Percentiles rank a stretch among this genome's conserved stretches.
phyloP scores from a whole-genome alignment of 139 green algal genomes.

The Axilococcus clingmanii region DNA sequence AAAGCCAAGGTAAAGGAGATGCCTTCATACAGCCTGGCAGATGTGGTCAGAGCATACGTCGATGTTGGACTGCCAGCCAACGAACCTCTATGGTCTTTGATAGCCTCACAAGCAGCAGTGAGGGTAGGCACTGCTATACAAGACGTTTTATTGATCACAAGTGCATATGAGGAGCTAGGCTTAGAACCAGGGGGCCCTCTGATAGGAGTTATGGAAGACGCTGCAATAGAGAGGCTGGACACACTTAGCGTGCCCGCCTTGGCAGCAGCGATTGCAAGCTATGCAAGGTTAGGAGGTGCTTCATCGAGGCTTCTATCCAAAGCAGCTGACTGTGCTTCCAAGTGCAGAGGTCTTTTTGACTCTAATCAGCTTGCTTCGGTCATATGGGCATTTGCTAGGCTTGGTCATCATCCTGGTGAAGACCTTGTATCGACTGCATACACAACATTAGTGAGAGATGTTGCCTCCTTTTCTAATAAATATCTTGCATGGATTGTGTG shows the following conservation, averaged over 20 bases:
- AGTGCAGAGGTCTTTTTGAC: conserved; percentile 1
- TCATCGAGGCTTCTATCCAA: conserved; percentile 10
- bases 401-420: conserved; percentile 11
- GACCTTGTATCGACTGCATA: too few species aligned
- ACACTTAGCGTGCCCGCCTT: conserved; percentile 11
- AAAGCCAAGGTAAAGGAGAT: too few species aligned
- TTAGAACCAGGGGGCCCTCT: conserved; percentile 18
- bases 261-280: conserved; percentile 13
- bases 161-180: conserved; percentile 16
- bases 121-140: conserved; percentile 13
- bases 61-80: too few species aligned
- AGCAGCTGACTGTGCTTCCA: conserved; percentile 7
- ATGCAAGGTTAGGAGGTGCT: conserved; percentile 19
- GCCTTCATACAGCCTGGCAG: too few species aligned
- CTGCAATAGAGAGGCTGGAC: conserved; percentile 14
- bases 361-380: conserved; percentile 7
- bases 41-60: too few species aligned
- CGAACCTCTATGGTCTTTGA: too few species aligned
- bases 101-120: too few species aligned
- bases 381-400: conserved; percentile 25
- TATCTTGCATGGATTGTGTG: conserved; percentile 24
- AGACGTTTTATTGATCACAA: conserved; percentile 13
- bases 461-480: conserved; percentile 8
- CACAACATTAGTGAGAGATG: too few species aligned
- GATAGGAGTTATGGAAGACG: conserved; percentile 14